A percentile compares a stretch with the other conserved stretches of the same genome.
phyloP scores from a whole-genome alignment of 164 flowering plant species.

The Stephania cephalantha region DNA sequence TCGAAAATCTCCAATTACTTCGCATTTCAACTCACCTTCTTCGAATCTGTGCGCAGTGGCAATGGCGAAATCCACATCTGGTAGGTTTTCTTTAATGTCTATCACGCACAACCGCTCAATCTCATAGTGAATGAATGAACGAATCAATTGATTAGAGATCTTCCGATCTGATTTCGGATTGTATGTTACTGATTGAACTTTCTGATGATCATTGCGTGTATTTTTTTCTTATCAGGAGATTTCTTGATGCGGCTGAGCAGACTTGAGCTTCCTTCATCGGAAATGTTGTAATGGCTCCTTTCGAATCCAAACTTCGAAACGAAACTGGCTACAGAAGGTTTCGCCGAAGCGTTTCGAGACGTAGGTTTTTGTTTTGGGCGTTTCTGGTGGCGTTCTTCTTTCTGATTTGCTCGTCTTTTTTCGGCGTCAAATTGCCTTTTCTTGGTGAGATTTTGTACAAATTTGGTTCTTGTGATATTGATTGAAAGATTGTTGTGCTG shows the following conservation, averaged over 20 bases:
- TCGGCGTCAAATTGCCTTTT: slow-evolving; percentile 37
- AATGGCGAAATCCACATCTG: slow-evolving; percentile 1
- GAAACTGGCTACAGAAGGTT: slow-evolving; percentile 36
- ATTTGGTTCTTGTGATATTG: neutral
- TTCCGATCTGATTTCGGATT: neutral
- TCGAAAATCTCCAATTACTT: neutral
- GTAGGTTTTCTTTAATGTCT: neutral
- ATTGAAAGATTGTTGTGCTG: neutral
- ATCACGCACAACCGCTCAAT: too few species aligned
- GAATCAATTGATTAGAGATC: neutral
- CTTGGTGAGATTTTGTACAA: slow-evolving; percentile 38
- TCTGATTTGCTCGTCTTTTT: slow-evolving; percentile 29
- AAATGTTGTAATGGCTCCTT: slow-evolving; percentile 32
- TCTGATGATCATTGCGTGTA: neutral
- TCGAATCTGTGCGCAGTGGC: neutral
- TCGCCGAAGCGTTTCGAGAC: slow-evolving; percentile 29
- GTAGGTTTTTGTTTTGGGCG: slow-evolving; percentile 36
- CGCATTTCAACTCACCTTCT: neutral
- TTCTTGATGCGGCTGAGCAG: slow-evolving; percentile 22
- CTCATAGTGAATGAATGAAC: neutral
- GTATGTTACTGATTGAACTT: too few species aligned
- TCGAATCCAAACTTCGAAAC: slow-evolving; percentile 38
- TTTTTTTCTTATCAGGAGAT: neutral
- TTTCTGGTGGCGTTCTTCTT: slow-evolving; percentile 34
- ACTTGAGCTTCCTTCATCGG: neutral